Conservation (phyloP, 1,284 basidiomycete genomes). For the Fistulinella cinereoalba region DNA sequence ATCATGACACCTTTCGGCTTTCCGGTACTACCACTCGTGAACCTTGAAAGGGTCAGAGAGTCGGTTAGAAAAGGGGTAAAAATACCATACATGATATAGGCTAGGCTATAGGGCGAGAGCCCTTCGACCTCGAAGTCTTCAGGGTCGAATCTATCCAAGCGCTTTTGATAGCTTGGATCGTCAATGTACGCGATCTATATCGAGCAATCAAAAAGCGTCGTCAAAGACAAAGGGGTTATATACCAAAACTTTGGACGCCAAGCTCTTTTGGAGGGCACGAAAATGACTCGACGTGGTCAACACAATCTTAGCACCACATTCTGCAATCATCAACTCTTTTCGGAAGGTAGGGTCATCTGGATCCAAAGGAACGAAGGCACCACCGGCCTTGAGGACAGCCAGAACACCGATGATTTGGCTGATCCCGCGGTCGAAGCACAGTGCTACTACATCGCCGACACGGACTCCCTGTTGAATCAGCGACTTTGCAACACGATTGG, state of each 20-base stretch:
- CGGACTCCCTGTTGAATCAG: constrained; percentile 25
- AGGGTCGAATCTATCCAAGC: constrained; percentile 10
- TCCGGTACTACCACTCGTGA: constrained; percentile 30
- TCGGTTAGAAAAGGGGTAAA: not conserved
- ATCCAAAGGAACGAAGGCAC: constrained; percentile 31
- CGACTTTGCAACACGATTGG: constrained; percentile 28
- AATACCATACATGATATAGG: constrained; percentile 28
- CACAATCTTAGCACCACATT: constrained; percentile 29
- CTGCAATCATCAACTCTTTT: constrained; percentile 29
- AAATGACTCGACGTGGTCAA: constrained; percentile 26
- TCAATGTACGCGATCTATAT: constrained; percentile 27
- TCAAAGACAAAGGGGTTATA: not conserved
- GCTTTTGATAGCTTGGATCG: constrained; percentile 25
- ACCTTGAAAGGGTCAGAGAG: constrained; percentile 17
- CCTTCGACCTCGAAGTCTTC: constrained; percentile 22
- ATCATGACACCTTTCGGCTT: constrained; percentile 32
- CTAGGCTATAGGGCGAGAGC: constrained; percentile 24
- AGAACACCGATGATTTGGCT: constrained; percentile 32
- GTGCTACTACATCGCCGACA: constrained; percentile 26
- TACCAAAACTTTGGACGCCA: constrained; percentile 26
- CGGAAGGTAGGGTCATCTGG: constrained; percentile 32
- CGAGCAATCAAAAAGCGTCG: constrained; percentile 1
- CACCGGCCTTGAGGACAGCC: constrained; percentile 34
- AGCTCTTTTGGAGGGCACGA: constrained; percentile 20
- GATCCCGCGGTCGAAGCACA: constrained; percentile 32